These are phyloP conservation scores for Mytilinidion resinicola DNA, from an alignment of 495 filamentous ascomycete genomes.

Conservation along the genomic window DNA sequence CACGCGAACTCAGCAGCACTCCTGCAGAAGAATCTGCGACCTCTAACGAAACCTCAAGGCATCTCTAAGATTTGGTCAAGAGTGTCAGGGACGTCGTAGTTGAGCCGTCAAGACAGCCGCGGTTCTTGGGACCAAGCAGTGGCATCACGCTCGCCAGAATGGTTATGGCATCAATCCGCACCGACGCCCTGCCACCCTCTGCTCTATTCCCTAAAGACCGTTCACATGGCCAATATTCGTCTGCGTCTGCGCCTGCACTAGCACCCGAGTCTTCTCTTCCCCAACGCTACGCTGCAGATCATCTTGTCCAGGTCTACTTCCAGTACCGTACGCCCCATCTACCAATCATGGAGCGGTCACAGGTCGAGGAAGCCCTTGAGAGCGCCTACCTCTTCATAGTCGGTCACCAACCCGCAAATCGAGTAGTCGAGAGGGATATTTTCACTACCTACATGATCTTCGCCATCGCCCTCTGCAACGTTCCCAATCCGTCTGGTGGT, in stretches of 20 bases:
- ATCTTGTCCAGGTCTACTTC: slow-evolving; percentile 29
- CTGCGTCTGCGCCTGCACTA: slow-evolving; percentile 3
- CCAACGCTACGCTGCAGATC: slow-evolving; percentile 28
- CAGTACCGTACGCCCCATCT: slow-evolving; percentile 30
- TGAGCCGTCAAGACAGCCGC: slow-evolving; percentile 25
- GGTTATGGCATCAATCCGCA: slow-evolving; percentile 30
- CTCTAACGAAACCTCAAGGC: slow-evolving; percentile 13
- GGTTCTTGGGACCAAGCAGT: slow-evolving; percentile 29
- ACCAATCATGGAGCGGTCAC: slow-evolving; percentile 21
- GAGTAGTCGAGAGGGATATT: slow-evolving; percentile 17
- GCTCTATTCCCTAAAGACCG: slow-evolving; percentile 12
- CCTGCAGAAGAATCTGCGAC: neutral
- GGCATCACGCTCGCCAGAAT: slow-evolving; percentile 30
- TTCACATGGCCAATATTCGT: slow-evolving; percentile 9
- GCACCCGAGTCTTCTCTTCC: slow-evolving; percentile 24
- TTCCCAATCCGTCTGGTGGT: slow-evolving; percentile 13
- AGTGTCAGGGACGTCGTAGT: slow-evolving; percentile 26
- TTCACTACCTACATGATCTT: slow-evolving; percentile 30
- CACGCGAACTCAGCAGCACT: neutral
- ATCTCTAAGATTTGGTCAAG: slow-evolving; percentile 26
- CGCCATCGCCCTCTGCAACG: slow-evolving; percentile 26
- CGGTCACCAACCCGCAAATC: slow-evolving; percentile 2
- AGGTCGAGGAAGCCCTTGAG: slow-evolving; percentile 21
- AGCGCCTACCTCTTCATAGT: slow-evolving; percentile 18
- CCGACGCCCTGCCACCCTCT: slow-evolving; percentile 12